Percentiles rank a stretch among this genome's conserved stretches.
phyloP scores from a whole-genome alignment of 768 basidiomycete genomes.

The Amanita fuliginea region DNA sequence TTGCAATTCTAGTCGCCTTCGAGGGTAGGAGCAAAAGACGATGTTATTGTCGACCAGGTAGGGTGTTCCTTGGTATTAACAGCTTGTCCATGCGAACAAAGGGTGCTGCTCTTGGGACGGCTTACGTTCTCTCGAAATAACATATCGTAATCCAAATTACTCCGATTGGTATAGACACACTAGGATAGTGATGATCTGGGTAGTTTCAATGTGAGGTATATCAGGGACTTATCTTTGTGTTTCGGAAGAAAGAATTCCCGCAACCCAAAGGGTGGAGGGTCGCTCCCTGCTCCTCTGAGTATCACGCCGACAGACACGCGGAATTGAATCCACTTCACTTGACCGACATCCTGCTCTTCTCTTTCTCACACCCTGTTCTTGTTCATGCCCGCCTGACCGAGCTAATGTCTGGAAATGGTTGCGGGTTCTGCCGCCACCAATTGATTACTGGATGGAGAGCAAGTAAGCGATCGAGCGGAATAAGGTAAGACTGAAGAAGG shows the following conservation, averaged over 20 bases:
- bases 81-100: slow-evolving; percentile 39
- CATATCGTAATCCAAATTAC: slow-evolving; percentile 41
- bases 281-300: too few species aligned
- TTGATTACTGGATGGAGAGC: too few species aligned
- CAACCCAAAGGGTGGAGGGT: too few species aligned
- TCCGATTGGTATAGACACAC: slow-evolving; percentile 30
- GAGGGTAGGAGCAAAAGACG: slow-evolving; percentile 29
- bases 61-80: slow-evolving; percentile 42
- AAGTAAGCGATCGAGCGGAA: too few species aligned
- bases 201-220: slow-evolving; percentile 33
- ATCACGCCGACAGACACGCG: slow-evolving; percentile 15
- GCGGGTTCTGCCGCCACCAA: too few species aligned
- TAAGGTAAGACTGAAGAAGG: too few species aligned
- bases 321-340: too few species aligned
- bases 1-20: slow-evolving; percentile 29
- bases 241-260: slow-evolving; percentile 32
- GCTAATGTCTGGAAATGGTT: too few species aligned
- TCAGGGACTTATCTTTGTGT: slow-evolving; percentile 30
- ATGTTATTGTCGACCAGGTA: slow-evolving; percentile 25
- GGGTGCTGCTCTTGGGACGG: slow-evolving; percentile 36
- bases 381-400: too few species aligned
- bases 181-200: slow-evolving; percentile 41
- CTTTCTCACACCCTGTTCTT: too few species aligned
- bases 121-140: too few species aligned
- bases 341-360: too few species aligned